phyloP scores from a whole-genome alignment of 148 eudicot species.

The Nepenthes gracilis region DNA sequence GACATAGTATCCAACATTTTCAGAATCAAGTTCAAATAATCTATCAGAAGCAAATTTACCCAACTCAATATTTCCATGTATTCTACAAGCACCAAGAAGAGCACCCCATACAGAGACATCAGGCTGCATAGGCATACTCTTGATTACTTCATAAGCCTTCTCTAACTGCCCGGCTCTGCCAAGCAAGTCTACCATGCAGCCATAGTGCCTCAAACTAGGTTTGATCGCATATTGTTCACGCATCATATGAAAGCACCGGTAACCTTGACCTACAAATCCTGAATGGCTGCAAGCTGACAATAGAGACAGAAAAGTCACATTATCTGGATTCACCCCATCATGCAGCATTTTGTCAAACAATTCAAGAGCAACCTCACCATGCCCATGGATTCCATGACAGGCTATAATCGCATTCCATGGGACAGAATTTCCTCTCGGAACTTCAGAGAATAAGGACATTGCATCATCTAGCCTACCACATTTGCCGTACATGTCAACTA shows the following conservation, averaged over 20 bases:
- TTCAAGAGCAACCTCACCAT: conserved; percentile 37
- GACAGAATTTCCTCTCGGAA: conserved; percentile 35
- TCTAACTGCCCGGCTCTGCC: conserved; percentile 59
- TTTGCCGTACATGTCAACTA: conserved; percentile 72
- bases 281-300: conserved; percentile 69
- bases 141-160: conserved; percentile 39
- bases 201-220: conserved; percentile 58
- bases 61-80: conserved; percentile 55
- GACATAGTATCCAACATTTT: conserved; percentile 60
- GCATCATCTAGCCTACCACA: conserved; percentile 63
- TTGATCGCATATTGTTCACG: conserved; percentile 37
- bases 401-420: conserved; percentile 72
- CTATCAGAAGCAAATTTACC: conserved; percentile 46
- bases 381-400: conserved; percentile 68
- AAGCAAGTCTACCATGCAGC: conserved; percentile 74
- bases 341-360: conserved; percentile 52
- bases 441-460: conserved; percentile 42
- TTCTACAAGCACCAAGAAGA: conserved; percentile 74
- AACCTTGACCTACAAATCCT: conserved; percentile 58
- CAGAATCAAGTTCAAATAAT: conserved; percentile 40
- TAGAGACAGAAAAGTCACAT: conserved; percentile 55
- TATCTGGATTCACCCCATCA: conserved; percentile 56
- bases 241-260: conserved; percentile 44
- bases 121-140: conserved; percentile 40
- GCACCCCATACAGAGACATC: conserved; percentile 81